A percentile compares a stretch with the other conserved stretches of the same genome.
phyloP scores from a whole-genome alignment of 441 rosid species.

The Bocquillonia castaneifolia region DNA sequence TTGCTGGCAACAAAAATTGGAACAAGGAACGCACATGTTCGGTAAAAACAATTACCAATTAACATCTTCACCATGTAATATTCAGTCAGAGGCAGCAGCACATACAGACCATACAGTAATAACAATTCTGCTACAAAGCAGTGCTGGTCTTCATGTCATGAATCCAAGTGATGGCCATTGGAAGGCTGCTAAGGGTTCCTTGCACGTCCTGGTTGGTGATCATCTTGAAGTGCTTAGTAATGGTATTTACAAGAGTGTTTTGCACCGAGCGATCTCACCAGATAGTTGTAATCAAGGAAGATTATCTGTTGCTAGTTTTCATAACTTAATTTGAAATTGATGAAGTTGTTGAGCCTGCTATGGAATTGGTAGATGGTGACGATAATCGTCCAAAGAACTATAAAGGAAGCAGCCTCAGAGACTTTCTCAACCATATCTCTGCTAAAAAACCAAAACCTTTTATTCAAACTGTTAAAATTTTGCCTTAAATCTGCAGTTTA shows the following conservation, averaged over 20 bases:
- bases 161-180: background rate
- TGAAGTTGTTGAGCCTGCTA: too few species aligned
- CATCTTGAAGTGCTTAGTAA: background rate
- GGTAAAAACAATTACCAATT: background rate
- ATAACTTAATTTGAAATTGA: too few species aligned
- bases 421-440: too few species aligned
- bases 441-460: too few species aligned
- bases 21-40: conserved; percentile 11
- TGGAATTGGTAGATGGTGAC: too few species aligned
- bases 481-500: too few species aligned
- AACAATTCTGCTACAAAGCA: background rate
- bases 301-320: too few species aligned
- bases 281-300: too few species aligned
- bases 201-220: conserved; percentile 6
- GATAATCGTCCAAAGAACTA: too few species aligned
- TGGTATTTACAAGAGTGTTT: conserved; percentile 2
- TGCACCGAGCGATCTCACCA: background rate
- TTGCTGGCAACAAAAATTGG: background rate
- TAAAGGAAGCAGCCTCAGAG: too few species aligned
- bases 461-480: too few species aligned
- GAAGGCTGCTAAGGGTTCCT: background rate
- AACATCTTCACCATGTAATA: background rate
- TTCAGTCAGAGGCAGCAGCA: background rate
- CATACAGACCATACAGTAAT: conserved; percentile 5
- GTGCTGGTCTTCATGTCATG: background rate